Conservation (phyloP, 176 grass and related monocot species). For the Canna indica region DNA sequence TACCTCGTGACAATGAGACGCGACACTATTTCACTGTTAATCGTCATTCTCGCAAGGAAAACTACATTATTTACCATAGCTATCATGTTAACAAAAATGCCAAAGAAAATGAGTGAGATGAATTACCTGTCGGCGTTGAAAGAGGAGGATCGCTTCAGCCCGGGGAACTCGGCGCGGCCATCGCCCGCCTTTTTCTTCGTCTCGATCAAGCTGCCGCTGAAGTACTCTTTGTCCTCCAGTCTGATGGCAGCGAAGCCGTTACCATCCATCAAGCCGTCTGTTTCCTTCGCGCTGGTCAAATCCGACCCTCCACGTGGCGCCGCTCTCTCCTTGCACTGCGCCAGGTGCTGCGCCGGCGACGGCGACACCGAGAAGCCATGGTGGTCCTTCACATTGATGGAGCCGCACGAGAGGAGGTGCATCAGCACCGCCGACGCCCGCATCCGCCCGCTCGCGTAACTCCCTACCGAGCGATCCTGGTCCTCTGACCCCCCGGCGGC, state of each 20-base stretch:
- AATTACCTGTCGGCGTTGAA: conserved; percentile 54
- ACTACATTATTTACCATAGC: neutral
- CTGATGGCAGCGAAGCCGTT: neutral
- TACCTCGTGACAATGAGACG: no score
- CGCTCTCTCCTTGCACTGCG: neutral
- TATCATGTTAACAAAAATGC: neutral
- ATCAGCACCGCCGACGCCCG: conserved; percentile 55
- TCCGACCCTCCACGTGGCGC: conserved; percentile 30
- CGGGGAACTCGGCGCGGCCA: conserved; percentile 15
- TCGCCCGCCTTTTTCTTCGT: conserved; percentile 21
- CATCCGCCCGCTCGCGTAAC: conserved; percentile 37
- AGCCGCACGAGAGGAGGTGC: conserved; percentile 80
- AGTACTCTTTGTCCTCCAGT: conserved; percentile 52
- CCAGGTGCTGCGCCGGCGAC: neutral
- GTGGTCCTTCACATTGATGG: conserved; percentile 23
- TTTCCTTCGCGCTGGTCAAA: conserved; percentile 4
- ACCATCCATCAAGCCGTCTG: conserved; percentile 18
- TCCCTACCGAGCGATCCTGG: conserved; percentile 17
- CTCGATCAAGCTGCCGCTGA: conserved; percentile 80
- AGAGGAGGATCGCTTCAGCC: conserved; percentile 61
- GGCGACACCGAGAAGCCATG: neutral
- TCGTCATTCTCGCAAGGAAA: no score
- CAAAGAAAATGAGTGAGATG: neutral
- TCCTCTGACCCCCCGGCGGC: conserved; percentile 3
- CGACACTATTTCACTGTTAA: no score